These are phyloP conservation scores for Rhynchosporium secalis DNA, from an alignment of 2,329 filamentous ascomycete species.

Conservation along the genomic window DNA sequence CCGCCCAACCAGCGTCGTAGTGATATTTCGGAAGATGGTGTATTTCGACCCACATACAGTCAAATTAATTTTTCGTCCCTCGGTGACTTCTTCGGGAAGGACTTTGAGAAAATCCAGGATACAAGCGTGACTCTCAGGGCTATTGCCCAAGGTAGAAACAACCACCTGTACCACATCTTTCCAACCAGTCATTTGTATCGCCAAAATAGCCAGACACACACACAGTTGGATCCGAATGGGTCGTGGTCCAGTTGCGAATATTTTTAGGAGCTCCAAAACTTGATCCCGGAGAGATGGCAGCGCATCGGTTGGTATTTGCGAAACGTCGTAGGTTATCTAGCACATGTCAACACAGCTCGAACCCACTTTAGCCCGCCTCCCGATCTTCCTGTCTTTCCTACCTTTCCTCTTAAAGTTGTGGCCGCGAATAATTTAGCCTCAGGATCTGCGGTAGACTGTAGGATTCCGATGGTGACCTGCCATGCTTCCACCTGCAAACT, in stretches of 20 bases:
- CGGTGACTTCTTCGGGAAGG: conserved; percentile 96
- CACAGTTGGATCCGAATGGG: conserved; percentile 88
- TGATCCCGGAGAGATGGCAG: conserved; percentile 79
- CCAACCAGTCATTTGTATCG: conserved; percentile 95
- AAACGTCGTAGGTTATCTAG: conserved; percentile 94
- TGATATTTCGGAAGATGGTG: conserved; percentile 45
- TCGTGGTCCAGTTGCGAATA: conserved; percentile 79
- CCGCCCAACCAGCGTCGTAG: conserved; percentile 41
- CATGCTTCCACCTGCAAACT: conserved; percentile 75
- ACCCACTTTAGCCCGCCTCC: background rate
- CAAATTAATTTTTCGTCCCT: conserved; percentile 98
- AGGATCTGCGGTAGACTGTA: conserved; percentile 77
- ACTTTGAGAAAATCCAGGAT: conserved; percentile 96
- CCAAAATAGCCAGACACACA: conserved; percentile 90
- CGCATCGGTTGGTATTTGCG: conserved; percentile 78
- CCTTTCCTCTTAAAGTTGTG: conserved; percentile 97
- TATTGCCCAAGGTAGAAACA: conserved; percentile 73
- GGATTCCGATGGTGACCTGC: conserved; percentile 81
- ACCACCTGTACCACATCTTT: conserved; percentile 87
- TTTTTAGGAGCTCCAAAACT: conserved; percentile 76
- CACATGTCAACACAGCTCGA: conserved; percentile 26
- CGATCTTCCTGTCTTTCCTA: conserved; percentile 71
- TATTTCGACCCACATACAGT: conserved; percentile 81
- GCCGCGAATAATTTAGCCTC: conserved; percentile 94
- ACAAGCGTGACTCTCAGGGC: conserved; percentile 77